Evolutionary conservation across 1,139 yeast species (phyloP), one percentile per base, ranked within the genome.

Genomic region (Sugiyamaella xylanicola): DNA sequence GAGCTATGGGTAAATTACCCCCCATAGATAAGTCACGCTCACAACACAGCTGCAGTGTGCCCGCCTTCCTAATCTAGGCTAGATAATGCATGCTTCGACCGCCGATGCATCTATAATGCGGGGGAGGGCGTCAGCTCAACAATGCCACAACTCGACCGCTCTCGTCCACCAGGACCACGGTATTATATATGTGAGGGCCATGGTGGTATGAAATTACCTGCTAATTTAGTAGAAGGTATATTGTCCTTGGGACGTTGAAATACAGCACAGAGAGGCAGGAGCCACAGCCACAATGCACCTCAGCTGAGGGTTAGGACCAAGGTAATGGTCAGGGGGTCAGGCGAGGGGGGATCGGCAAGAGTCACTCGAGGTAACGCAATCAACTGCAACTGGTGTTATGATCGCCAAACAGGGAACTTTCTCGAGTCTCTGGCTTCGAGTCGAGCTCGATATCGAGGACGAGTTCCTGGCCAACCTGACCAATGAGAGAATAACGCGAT

Each of bases 331-430:
- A 32, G 37, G 37, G 15, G 37, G 15, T 32, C 37, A 32, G 37
- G 37, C 37, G 37, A 32, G 37, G 37, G 37, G 15, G 15, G 37
- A 32, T 32, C 37, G 15, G 37, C 37, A 32, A 32, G 37, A 32
- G 37, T 32, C 37, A 32, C 37, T 32, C 37, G 37, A 32, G 37
- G 37, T 32, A 32, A 32, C 37, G 37, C 37, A 32, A 32, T 32
- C 8, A 8, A 32, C 15, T 8, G 13, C 5, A n/a, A n/a, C n/a
- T n/a, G 15, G 13, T 32, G 37, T 8, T 32, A 32, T n/a, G 37
- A 25, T 25, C 29, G n/a, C n/a, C n/a, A n/a, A n/a, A n/a, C n/a
- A n/a, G n/a, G n/a, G n/a, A n/a, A n/a, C n/a, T n/a, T n/a, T n/a
- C n/a, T n/a, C n/a, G n/a, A n/a, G n/a, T n/a, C n/a, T n/a, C n/a